Evolutionary conservation across 2,329 filamentous ascomycete species (phyloP).

Genomic region (Penicillium sp.): DNA sequence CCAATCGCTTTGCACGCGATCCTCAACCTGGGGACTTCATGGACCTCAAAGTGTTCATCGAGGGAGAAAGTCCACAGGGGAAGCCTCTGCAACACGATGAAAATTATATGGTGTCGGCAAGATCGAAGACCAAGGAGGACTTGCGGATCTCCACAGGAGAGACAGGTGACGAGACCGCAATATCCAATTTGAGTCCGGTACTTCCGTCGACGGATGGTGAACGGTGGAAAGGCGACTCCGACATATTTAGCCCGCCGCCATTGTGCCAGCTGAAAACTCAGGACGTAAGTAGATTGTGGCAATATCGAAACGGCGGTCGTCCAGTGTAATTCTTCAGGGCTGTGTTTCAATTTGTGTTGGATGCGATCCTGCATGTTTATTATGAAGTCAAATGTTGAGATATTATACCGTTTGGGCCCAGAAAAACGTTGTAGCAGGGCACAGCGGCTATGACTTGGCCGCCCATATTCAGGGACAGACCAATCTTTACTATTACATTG

Average conservation of each 20-base stretch:
- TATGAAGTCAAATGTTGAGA: too few species aligned
- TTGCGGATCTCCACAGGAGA: neutral
- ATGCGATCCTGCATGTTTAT: too few species aligned
- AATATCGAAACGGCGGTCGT: conserved; percentile 33
- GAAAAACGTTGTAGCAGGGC: too few species aligned
- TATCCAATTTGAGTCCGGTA: neutral
- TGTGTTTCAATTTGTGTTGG: too few species aligned
- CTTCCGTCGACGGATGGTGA: neutral
- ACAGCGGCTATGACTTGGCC: too few species aligned
- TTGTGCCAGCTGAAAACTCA: conserved; percentile 24
- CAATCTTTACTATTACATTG: too few species aligned
- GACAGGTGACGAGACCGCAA: neutral
- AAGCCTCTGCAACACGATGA: neutral
- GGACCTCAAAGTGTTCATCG: neutral
- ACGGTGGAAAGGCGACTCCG: neutral
- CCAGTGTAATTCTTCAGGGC: conserved; percentile 10
- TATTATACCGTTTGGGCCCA: too few species aligned
- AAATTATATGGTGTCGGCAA: neutral
- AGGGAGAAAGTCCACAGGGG: neutral
- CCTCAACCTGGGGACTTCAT: neutral
- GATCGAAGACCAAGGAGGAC: neutral
- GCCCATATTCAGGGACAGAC: too few species aligned
- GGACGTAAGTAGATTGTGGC: conserved; percentile 37
- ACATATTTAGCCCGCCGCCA: neutral
- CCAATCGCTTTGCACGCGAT: neutral